Percentiles rank a stretch among this genome's conserved stretches.
These are phyloP conservation scores for Torulaspora quercuum DNA, from an alignment of 805 yeast genomes.

Conservation along the genomic window DNA sequence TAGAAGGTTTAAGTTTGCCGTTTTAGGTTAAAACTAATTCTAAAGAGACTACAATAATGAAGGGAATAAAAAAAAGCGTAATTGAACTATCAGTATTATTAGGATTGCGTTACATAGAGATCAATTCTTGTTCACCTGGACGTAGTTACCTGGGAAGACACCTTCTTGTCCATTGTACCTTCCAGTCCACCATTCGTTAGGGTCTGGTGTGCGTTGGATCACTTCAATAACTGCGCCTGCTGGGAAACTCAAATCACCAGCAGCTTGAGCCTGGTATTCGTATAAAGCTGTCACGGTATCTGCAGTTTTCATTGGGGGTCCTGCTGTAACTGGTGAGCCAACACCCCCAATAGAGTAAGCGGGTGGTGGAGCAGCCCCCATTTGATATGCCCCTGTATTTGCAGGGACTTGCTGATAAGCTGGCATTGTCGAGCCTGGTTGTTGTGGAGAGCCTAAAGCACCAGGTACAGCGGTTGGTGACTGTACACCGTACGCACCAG, in stretches of 20 bases:
- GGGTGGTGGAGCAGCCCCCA: constrained; percentile 20
- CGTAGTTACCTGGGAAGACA: constrained; percentile 95
- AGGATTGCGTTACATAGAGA: background rate
- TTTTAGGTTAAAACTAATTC: no score
- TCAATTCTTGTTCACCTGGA: constrained; percentile 53
- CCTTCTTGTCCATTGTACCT: constrained; percentile 79
- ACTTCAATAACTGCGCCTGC: constrained; percentile 87
- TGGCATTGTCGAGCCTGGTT: constrained; percentile 11
- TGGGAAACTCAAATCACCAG: constrained; percentile 81
- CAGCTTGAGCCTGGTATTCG: constrained; percentile 90
- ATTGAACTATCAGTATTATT: no score
- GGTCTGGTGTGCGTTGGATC: constrained; percentile 74
- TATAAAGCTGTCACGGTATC: constrained; percentile 85
- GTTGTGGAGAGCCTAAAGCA: constrained; percentile 5
- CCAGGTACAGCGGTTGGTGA: constrained; percentile 8
- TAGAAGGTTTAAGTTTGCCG: no score
- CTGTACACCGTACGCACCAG: constrained; percentile 5
- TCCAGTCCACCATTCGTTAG: constrained; percentile 99
- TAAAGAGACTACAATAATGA: no score
- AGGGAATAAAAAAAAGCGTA: no score
- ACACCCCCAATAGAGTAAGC: constrained; percentile 17
- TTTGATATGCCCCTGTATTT: constrained; percentile 11
- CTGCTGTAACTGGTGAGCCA: constrained; percentile 24
- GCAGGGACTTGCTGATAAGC: constrained; percentile 9
- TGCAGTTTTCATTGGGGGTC: constrained; percentile 34